These are phyloP conservation scores for Stentor coeruleus DNA, from an alignment of 73 alveolate genomes.

Conservation along the genomic window DNA sequence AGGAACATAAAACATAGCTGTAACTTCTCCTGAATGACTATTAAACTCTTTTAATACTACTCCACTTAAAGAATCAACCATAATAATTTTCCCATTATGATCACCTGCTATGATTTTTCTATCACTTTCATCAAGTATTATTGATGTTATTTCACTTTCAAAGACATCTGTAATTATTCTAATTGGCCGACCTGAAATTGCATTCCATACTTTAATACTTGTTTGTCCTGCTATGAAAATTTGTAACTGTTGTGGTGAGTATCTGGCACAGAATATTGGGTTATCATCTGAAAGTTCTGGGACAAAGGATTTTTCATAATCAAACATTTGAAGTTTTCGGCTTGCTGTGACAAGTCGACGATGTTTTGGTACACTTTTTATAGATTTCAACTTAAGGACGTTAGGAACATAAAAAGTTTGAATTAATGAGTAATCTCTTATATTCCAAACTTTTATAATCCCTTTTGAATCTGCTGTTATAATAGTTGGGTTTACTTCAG, in stretches of 20 bases:
- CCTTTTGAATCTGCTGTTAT: constrained; percentile 71
- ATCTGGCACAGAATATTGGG: constrained; percentile 63
- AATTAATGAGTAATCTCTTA: constrained; percentile 60
- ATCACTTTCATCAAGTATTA: constrained; percentile 58
- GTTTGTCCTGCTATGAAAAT: constrained; percentile 65
- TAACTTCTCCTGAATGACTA: constrained; percentile 58
- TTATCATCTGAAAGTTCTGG: constrained; percentile 67
- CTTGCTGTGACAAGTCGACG: constrained; percentile 61
- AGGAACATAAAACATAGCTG: constrained; percentile 58
- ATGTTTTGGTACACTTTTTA: constrained; percentile 64
- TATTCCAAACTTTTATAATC: constrained; percentile 67
- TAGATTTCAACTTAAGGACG: constrained; percentile 54
- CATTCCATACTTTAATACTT: constrained; percentile 62
- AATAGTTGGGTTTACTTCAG: constrained; percentile 54
- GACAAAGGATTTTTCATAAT: constrained; percentile 61
- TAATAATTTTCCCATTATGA: constrained; percentile 55
- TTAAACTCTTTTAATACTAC: constrained; percentile 42
- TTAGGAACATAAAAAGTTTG: constrained; percentile 60
- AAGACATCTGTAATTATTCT: constrained; percentile 50
- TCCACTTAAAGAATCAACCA: constrained; percentile 63
- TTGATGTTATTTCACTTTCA: constrained; percentile 57
- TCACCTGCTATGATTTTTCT: constrained; percentile 65
- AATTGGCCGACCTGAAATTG: constrained; percentile 60
- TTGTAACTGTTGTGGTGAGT: constrained; percentile 51
- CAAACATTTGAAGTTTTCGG: constrained; percentile 57